A percentile compares a stretch with the other conserved stretches of the same genome.
These are phyloP conservation scores for Cryomyces minteri DNA, from an alignment of 495 filamentous ascomycete genomes.

Conservation along the genomic window DNA sequence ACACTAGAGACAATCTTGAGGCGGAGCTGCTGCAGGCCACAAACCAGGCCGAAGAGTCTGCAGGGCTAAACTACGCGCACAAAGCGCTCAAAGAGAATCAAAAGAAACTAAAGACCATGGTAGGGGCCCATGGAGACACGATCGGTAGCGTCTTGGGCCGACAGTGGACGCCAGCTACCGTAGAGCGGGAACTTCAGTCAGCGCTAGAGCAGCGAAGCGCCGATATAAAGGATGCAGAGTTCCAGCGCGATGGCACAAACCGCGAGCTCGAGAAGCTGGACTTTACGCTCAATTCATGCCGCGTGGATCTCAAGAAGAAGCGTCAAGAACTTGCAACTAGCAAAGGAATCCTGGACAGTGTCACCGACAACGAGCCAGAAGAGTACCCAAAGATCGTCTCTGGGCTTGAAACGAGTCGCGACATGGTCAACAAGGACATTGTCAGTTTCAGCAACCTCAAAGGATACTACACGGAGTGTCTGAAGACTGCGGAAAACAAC, in stretches of 20 bases:
- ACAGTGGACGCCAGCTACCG: conserved; percentile 45
- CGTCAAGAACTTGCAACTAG: conserved; percentile 43
- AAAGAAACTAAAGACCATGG: conserved; percentile 57
- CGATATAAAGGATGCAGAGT: conserved; percentile 40
- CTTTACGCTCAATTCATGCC: conserved; percentile 48
- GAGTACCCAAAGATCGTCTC: conserved; percentile 33
- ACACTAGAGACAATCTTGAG: conserved; percentile 45
- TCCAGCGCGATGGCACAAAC: conserved; percentile 45
- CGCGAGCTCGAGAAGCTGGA: conserved; percentile 63
- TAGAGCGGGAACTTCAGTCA: conserved; percentile 56
- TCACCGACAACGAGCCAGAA: conserved; percentile 32
- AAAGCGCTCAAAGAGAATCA: conserved; percentile 55
- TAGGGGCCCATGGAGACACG: conserved; percentile 49
- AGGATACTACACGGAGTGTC: conserved; percentile 42
- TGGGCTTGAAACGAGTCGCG: conserved; percentile 39
- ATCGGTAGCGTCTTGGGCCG: conserved; percentile 40
- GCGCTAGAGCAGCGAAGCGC: conserved; percentile 34
- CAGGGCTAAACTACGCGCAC: conserved; percentile 58
- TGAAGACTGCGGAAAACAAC: conserved; percentile 35
- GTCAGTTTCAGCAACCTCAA: conserved; percentile 40
- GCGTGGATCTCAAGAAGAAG: conserved; percentile 42
- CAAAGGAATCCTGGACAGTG: conserved; percentile 31
- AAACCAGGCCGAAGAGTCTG: conserved; percentile 56
- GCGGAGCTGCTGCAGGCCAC: conserved; percentile 65
- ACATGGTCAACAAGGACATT: conserved; percentile 40